phyloP scores from a whole-genome alignment of 2,329 filamentous ascomycete species.

The Fusarium tupiense region DNA sequence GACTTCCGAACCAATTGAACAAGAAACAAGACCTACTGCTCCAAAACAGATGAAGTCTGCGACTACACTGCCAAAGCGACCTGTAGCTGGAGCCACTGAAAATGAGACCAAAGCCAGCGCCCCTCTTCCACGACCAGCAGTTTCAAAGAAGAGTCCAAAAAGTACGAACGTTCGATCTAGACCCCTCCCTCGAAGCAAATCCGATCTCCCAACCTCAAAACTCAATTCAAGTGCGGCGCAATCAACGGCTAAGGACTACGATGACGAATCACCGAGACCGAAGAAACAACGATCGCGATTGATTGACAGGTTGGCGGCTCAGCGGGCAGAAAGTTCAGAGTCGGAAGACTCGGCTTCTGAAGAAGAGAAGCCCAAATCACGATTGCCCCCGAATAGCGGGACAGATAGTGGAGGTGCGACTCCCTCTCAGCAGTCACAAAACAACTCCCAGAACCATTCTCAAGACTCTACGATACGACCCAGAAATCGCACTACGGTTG shows the following conservation, averaged over 20 bases:
- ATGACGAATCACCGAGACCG: conserved; percentile 10
- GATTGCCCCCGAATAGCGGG: conserved; percentile 21
- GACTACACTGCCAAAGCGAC: conserved; percentile 21
- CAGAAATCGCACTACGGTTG: conserved; percentile 40
- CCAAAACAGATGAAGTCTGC: conserved; percentile 20
- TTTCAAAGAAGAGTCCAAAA: conserved; percentile 20
- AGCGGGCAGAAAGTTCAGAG: conserved; percentile 49
- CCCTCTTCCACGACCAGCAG: background rate
- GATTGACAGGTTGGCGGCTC: conserved; percentile 56
- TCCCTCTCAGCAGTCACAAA: conserved; percentile 34
- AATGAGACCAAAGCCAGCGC: background rate
- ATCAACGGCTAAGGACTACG: background rate
- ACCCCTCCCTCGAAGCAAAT: conserved; percentile 13
- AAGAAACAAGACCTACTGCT: background rate
- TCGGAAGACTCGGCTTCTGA: conserved; percentile 39
- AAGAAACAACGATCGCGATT: conserved; percentile 46
- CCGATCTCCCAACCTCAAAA: conserved; percentile 7
- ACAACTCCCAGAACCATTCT: conserved; percentile 22
- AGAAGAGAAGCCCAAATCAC: conserved; percentile 5
- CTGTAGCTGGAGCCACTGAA: background rate
- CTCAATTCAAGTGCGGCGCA: background rate
- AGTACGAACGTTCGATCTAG: background rate
- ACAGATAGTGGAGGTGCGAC: conserved; percentile 28
- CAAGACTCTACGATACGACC: conserved; percentile 37
- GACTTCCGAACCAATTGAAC: conserved; percentile 3